Conservation (phyloP, 1,139 yeast genomes). For the Geotrichum klebahnii region DNA sequence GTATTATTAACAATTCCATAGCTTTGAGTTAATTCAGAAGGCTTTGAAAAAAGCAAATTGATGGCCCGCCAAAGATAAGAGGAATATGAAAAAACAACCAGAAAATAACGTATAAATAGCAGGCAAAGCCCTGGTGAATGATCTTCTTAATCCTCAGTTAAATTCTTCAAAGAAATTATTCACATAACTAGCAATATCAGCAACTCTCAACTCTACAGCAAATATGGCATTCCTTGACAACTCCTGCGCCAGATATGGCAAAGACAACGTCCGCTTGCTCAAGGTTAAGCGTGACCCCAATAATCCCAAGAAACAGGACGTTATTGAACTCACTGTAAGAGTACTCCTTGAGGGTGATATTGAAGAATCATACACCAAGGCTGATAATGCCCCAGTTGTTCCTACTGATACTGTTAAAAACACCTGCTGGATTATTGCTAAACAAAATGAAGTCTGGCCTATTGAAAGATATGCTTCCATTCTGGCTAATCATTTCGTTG, state of each 20-base stretch:
- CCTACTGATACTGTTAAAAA: slow-evolving; percentile 94
- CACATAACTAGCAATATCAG: too few species aligned
- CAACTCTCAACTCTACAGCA: not conserved
- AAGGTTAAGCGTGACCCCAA: slow-evolving; percentile 74
- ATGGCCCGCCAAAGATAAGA: too few species aligned
- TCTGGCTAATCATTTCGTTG: slow-evolving; percentile 72
- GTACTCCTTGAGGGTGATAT: slow-evolving; percentile 72
- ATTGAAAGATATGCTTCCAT: slow-evolving; percentile 85
- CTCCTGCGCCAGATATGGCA: slow-evolving; percentile 57
- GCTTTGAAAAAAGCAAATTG: too few species aligned
- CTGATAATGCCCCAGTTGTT: slow-evolving; percentile 81
- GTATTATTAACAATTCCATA: too few species aligned
- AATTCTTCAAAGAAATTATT: too few species aligned
- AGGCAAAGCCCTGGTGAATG: too few species aligned
- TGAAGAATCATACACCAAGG: slow-evolving; percentile 75
- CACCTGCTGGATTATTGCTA: slow-evolving; percentile 77
- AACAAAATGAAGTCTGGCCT: slow-evolving; percentile 74
- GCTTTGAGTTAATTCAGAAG: too few species aligned
- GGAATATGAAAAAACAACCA: too few species aligned
- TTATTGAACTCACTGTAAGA: slow-evolving; percentile 77
- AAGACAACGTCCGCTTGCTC: slow-evolving; percentile 84
- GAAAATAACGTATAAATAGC: too few species aligned
- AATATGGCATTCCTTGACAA: not conserved
- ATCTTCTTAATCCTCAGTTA: too few species aligned
- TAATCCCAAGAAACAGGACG: slow-evolving; percentile 69